Conservation (phyloP, 345 rosid genomes). For the Dovyalis caffra region DNA sequence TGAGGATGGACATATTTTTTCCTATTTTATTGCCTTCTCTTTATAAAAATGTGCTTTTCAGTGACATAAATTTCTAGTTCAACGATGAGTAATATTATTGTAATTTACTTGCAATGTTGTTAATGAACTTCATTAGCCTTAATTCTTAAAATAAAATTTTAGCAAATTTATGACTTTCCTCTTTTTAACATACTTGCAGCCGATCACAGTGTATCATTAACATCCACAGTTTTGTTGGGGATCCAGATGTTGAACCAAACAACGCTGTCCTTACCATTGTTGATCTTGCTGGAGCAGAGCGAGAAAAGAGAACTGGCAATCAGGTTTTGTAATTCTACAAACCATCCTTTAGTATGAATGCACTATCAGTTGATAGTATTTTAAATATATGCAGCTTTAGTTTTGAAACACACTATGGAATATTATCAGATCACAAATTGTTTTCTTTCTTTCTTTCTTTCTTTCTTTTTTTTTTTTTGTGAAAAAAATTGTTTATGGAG, state of each 20-base stretch:
- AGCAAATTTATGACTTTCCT: background rate
- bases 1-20: too few relatives aligned
- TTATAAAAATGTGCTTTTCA: background rate
- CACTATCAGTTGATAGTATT: background rate
- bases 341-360: background rate
- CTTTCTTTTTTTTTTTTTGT: background rate
- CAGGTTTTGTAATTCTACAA: constrained; percentile 45
- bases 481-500: background rate
- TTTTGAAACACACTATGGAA: background rate
- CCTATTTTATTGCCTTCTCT: background rate
- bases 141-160: background rate
- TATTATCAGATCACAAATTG: background rate
- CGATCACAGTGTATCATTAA: constrained; percentile 96
- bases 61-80: background rate
- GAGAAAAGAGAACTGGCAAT: constrained; percentile 89
- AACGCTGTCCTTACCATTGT: constrained; percentile 64
- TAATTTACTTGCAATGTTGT: background rate
- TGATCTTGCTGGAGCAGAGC: constrained; percentile 96
- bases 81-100: background rate
- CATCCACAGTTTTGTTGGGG: constrained; percentile 39
- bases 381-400: background rate
- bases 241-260: constrained; percentile 34
- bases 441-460: background rate
- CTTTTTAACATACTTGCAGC: constrained; percentile 40
- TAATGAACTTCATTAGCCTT: background rate